Evolutionary conservation across 2,329 filamentous ascomycete species (phyloP), one percentile per base, ranked within the genome.

Genomic region (Diaporthe sp.): DNA sequence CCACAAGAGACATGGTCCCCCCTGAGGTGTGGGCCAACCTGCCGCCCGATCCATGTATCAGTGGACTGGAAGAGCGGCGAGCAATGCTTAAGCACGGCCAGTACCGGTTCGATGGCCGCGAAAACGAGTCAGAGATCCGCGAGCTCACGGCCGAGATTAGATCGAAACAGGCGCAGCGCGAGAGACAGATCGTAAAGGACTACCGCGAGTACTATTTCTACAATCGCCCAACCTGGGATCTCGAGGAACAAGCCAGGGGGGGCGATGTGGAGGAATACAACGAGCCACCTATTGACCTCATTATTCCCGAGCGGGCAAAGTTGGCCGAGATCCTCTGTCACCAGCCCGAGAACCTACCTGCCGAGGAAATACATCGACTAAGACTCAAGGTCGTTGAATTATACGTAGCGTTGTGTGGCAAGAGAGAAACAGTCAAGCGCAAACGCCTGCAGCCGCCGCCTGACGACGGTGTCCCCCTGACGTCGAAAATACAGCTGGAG

Each of bases 141-240:
- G 12, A 70, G 55, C 78, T 82, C 12, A 78, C 76, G 3, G 59
- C 76, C 2, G 10, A 72, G 47, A 80, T 81, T 42, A 68, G 69
- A 37, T 78, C 47, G 1, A 81, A 78, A 70, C 59, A 58, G 30
- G 75, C 69, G 19, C 39, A 79, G 63, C 74, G 69, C 27, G 59
- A 79, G 1, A 76, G 74, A 59, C 22, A 69, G 25, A 61, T 78
- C 17, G 32, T 78, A 4, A 77, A 78, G 72, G 59, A 78, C 65
- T 81, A 81, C 58, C 72, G 74, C n/a, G 51, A 80, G 61, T 65
- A 81, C 70, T 81, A 81, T 56, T 81, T 81, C 22, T 55, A 55
- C 13, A 55, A 55, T 19, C 51, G 25, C 51, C 25, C 25, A 55
- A 55, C 25, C n/a, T 55, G 13, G 13, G 13, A 55, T 55, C 51